Evolutionary conservation across 2,329 filamentous ascomycete species (phyloP), one percentile per base, ranked within the genome.

Genomic region (Cladosporium velox): DNA sequence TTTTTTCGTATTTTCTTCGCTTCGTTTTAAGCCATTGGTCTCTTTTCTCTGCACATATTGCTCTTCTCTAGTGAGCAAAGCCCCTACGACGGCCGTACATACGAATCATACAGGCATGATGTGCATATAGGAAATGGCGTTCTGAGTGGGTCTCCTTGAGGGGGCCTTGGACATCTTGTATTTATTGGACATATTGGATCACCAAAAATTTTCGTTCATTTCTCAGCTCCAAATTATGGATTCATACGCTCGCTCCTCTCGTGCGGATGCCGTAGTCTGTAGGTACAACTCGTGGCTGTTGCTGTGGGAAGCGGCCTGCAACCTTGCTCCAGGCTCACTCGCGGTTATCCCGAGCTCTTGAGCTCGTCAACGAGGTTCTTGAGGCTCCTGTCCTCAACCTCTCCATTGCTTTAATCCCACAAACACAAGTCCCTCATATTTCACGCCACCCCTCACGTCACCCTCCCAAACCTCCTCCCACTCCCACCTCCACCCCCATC

Each of bases 401-500:
- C 7, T 7, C 3, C 30, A n/a, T 12, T 15, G 4, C 14, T n/a
- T 41, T 32, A 1, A 41, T 1, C 26, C 11, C 15, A 41, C 26
- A 14, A 15, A 11, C n/a, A 12, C 34, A 12, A 30, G 28, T n/a
- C 26, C 15, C 41, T 12, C 32, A 14, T 12, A 14, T 14, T 12
- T 15, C 34, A 35, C 11, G 12, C 3, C 12, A 52, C 32, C 32
- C 30, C 57, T 52, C 63, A 65, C 41, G 44, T 59, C 21, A 65
- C 38, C 41, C 52, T 51, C 7, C 55, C 63, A 41, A 51, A 65
- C 30, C 55, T 24, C 63, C 63, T 52, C 44, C 30, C 44, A 28
- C 41, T 55, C 15, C 67, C 65, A 24, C 44, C 62, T 51, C 66
- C 68, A 38, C 68, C 68, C 18, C 54, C 68, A 49, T 70, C 71